Conservation (phyloP, 345 rosid species). For the Firmiana major region DNA sequence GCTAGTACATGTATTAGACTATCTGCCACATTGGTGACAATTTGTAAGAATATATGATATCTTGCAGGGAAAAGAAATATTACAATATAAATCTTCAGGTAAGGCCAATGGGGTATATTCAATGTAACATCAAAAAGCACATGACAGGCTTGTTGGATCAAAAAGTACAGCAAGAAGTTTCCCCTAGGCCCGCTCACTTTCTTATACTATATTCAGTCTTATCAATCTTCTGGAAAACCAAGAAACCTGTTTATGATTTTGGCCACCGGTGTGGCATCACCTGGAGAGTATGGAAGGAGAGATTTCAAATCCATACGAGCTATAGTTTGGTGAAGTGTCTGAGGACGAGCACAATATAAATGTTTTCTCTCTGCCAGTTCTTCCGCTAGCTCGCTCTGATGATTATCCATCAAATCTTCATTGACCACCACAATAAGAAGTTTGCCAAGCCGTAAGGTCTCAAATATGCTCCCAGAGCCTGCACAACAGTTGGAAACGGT, state of each 20-base stretch:
- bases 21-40: not conserved
- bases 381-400: conserved; percentile 89
- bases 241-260: conserved; percentile 59
- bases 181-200: not conserved
- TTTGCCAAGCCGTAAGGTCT: conserved; percentile 66
- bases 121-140: conserved; percentile 5
- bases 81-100: not conserved
- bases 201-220: not conserved
- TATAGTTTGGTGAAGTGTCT: conserved; percentile 46
- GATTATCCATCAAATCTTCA: conserved; percentile 95
- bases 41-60: not conserved
- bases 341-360: conserved; percentile 68
- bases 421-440: conserved; percentile 91
- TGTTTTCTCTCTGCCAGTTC: conserved; percentile 82
- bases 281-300: conserved; percentile 45
- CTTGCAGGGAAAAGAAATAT: not conserved
- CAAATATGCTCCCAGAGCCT: conserved; percentile 98
- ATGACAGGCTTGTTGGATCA: not conserved
- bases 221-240: conserved; percentile 77
- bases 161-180: not conserved
- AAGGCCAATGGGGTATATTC: not conserved
- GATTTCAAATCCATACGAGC: conserved; percentile 53
- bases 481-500: conserved; percentile 17
- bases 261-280: conserved; percentile 56
- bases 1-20: not conserved